Conservation (phyloP, 2,329 filamentous ascomycete species). For the Cladosporium cucumerinum region DNA sequence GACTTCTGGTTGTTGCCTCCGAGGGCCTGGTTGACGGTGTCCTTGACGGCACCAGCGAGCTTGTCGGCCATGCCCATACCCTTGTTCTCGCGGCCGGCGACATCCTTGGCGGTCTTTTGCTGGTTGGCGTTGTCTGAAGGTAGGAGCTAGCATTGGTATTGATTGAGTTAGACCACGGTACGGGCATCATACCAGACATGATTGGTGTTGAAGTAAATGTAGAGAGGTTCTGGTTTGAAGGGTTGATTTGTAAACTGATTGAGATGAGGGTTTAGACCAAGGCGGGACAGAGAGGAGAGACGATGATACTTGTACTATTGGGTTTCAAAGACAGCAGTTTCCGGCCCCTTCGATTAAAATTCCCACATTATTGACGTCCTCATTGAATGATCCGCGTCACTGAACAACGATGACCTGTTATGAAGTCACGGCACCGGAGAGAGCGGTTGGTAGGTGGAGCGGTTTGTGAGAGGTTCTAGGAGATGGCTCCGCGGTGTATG, state of each 20-base stretch:
- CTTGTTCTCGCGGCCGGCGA: conserved; percentile 15
- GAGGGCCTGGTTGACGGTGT: conserved; percentile 10
- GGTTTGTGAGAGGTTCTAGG: background rate
- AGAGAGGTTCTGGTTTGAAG: background rate
- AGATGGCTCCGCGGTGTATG: background rate
- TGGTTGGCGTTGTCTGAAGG: background rate
- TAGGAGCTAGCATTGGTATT: background rate
- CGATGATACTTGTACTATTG: background rate
- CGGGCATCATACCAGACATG: background rate
- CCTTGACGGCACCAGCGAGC: conserved; percentile 10
- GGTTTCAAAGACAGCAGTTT: background rate
- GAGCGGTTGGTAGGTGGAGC: background rate
- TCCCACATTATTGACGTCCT: background rate
- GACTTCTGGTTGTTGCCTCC: conserved; percentile 9
- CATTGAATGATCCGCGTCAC: conserved; percentile 1
- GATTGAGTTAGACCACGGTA: background rate
- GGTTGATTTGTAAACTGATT: background rate
- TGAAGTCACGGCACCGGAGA: conserved; percentile 8
- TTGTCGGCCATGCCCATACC: conserved; percentile 15
- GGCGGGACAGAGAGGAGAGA: background rate
- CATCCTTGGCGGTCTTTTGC: conserved; percentile 12
- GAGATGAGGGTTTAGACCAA: background rate
- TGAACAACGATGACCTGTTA: background rate
- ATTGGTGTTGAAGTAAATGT: background rate
- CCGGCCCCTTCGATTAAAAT: background rate